Conservation (phyloP, 1,284 basidiomycete genomes). For the Boletellus deceptivus region DNA sequence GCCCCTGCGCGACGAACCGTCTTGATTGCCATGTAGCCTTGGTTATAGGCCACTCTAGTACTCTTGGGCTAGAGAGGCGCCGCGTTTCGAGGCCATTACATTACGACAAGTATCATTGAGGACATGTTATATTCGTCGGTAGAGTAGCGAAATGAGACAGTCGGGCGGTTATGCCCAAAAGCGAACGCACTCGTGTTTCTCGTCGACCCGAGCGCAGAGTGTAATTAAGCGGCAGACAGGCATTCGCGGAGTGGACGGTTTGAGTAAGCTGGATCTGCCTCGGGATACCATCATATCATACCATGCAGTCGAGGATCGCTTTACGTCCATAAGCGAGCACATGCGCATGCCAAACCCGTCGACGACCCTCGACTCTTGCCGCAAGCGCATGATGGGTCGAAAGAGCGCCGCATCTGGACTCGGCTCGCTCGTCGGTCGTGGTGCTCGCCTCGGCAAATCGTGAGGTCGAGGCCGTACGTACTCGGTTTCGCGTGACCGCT, state of each 20-base stretch:
- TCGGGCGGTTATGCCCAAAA: background rate
- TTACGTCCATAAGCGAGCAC: too few species aligned
- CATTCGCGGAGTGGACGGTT: slow-evolving; percentile 27
- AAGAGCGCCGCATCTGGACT: too few species aligned
- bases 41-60: slow-evolving; percentile 10
- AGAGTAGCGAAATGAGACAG: slow-evolving; percentile 2
- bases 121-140: slow-evolving; percentile 18
- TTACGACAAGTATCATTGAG: slow-evolving; percentile 23
- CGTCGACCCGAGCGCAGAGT: background rate
- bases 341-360: too few species aligned
- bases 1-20: slow-evolving; percentile 21
- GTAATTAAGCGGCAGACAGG: background rate
- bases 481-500: too few species aligned
- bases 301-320: too few species aligned
- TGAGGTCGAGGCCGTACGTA: too few species aligned
- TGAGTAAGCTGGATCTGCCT: slow-evolving; percentile 7
- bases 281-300: too few species aligned
- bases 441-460: too few species aligned
- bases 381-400: too few species aligned
- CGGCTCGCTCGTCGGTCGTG: too few species aligned
- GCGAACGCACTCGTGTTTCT: too few species aligned
- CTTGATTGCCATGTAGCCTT: slow-evolving; percentile 31
- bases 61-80: background rate
- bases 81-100: slow-evolving; percentile 20
- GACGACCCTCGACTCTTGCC: too few species aligned